A percentile compares a stretch with the other conserved stretches of the same genome.
These are phyloP conservation scores for Themeda triandra DNA, from an alignment of 176 grass and related monocot species.

Conservation along the genomic window DNA sequence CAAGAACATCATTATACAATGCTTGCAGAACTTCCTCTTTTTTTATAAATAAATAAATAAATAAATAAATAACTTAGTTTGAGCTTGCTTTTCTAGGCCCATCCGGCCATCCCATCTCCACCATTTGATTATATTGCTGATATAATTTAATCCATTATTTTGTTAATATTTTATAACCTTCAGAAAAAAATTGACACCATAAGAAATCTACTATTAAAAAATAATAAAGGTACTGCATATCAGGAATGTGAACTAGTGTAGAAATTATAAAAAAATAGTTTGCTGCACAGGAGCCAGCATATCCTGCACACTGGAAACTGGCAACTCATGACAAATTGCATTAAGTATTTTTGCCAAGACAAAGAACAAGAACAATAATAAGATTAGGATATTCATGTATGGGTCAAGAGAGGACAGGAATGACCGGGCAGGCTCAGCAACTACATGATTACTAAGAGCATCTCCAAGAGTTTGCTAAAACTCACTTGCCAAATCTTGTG, in stretches of 20 bases:
- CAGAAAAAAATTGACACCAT: background rate
- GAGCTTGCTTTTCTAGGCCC: background rate
- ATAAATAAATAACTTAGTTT: too few species aligned
- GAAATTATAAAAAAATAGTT: background rate
- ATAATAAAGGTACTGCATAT: background rate
- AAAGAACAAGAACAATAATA: too few species aligned
- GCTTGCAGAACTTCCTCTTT: too few species aligned
- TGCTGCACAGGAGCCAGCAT: background rate
- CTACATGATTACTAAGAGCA: background rate
- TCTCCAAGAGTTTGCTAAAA: too few species aligned
- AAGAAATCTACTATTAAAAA: background rate
- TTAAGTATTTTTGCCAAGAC: too few species aligned
- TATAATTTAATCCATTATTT: background rate
- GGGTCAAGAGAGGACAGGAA: background rate
- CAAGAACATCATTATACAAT: background rate
- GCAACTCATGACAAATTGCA: too few species aligned
- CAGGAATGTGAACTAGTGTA: background rate
- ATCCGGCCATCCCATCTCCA: background rate
- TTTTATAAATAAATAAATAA: too few species aligned
- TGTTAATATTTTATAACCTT: slow-evolving; percentile 3
- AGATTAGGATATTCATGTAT: background rate
- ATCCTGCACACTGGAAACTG: background rate
- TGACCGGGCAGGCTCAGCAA: background rate
- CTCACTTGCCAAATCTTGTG: too few species aligned
- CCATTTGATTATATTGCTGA: background rate